Evolutionary conservation across 2,329 filamentous ascomycete species (phyloP).

Genomic region (Aspergillus novoparasiticus): DNA sequence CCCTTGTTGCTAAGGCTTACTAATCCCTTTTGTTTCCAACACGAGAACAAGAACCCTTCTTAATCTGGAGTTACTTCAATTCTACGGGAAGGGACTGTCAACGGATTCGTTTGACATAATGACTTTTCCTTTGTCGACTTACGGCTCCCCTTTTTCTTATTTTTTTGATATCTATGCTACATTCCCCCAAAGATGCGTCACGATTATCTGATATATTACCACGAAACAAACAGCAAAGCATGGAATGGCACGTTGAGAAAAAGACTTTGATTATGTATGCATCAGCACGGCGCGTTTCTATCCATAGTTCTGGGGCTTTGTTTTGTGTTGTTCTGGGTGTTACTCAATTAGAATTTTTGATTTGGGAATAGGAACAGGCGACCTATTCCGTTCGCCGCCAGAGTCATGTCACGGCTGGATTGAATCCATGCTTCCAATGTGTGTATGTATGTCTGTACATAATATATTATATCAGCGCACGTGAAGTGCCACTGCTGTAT

Average conservation of each 20-base stretch:
- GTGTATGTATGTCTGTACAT: slow-evolving; percentile 17
- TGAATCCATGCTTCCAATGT: slow-evolving; percentile 4
- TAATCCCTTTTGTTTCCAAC: background rate
- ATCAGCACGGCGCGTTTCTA: slow-evolving; percentile 20
- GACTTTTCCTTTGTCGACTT: background rate
- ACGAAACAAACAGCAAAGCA: slow-evolving; percentile 17
- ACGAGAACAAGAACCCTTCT: background rate
- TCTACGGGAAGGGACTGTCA: background rate
- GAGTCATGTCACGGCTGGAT: background rate
- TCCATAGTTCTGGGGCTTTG: background rate
- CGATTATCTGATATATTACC: slow-evolving; percentile 17
- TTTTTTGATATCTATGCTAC: background rate
- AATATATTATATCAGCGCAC: slow-evolving; percentile 10
- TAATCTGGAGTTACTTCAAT: background rate
- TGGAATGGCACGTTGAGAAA: slow-evolving; percentile 13
- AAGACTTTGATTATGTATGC: slow-evolving; percentile 16
- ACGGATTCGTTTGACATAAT: background rate
- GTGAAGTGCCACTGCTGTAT: slow-evolving; percentile 1
- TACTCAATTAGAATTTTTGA: slow-evolving; percentile 12
- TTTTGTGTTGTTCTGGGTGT: slow-evolving; percentile 5
- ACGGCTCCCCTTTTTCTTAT: slow-evolving; percentile 8
- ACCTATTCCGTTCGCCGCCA: background rate
- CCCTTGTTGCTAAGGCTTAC: background rate
- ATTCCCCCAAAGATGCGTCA: slow-evolving; percentile 15
- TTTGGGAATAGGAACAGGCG: slow-evolving; percentile 2